Evolutionary conservation across 495 filamentous ascomycete species (phyloP).

Genomic region (Pseudomonodictys pantanalensis): DNA sequence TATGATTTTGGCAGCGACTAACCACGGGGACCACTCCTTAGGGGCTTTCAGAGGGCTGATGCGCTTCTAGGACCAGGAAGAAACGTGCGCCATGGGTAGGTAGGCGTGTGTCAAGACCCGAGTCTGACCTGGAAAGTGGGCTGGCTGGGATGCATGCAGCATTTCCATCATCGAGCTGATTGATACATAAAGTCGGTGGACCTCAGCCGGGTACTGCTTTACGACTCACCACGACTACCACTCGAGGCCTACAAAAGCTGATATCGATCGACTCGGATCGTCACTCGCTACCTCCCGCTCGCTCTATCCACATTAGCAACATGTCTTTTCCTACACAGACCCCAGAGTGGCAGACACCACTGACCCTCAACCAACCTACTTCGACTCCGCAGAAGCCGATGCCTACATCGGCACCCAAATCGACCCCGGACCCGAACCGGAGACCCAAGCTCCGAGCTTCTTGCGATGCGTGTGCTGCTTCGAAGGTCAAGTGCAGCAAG

Average conservation of each 20-base stretch:
- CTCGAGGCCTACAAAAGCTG: neutral
- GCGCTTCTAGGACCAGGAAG: neutral
- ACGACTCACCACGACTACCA: neutral
- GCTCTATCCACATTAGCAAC: neutral
- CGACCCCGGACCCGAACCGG: constrained; percentile 26
- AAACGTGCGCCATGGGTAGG: neutral
- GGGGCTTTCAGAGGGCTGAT: neutral
- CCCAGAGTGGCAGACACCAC: constrained; percentile 7
- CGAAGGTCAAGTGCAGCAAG: constrained; percentile 41
- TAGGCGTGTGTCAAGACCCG: constrained; percentile 9
- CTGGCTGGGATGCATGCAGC: neutral
- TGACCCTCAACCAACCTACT: neutral
- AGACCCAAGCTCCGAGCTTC: constrained; percentile 39
- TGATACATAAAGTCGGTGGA: constrained; percentile 21
- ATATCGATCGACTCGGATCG: neutral
- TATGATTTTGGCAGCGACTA: constrained; percentile 5
- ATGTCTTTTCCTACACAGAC: constrained; percentile 8
- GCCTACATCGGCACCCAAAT: constrained; percentile 13
- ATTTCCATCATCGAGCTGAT: constrained; percentile 3
- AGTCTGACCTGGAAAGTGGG: constrained; percentile 10
- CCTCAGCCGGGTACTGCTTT: constrained; percentile 1
- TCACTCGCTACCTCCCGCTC: neutral
- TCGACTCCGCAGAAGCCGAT: neutral
- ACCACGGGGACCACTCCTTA: neutral
- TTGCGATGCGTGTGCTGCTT: constrained; percentile 37